Conservation (phyloP, 2,329 filamentous ascomycete genomes). For the Exophiala sp. region DNA sequence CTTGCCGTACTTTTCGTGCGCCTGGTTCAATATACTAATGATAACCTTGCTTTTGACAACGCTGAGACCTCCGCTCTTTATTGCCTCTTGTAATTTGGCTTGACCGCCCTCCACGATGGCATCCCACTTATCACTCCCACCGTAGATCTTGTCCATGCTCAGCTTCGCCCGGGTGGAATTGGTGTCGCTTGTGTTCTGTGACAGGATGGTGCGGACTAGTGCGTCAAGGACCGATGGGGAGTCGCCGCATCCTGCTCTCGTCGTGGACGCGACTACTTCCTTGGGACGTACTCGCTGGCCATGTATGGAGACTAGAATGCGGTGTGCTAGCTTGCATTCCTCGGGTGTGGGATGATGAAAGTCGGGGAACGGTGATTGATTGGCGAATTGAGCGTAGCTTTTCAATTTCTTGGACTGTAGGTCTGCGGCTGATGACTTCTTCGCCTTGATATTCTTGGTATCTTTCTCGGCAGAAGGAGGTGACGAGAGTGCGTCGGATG, state of each 20-base stretch:
- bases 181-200: conserved; percentile 56
- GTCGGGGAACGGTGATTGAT: conserved; percentile 64
- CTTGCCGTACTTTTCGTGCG: conserved; percentile 26
- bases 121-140: conserved; percentile 50
- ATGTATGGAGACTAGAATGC: conserved; percentile 63
- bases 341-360: conserved; percentile 62
- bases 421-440: conserved; percentile 24
- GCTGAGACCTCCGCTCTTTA: conserved; percentile 60
- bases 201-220: conserved; percentile 59
- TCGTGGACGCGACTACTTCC: conserved; percentile 65
- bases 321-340: conserved; percentile 67
- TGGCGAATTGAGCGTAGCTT: conserved; percentile 43
- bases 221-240: conserved; percentile 64
- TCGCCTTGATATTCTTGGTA: conserved; percentile 13
- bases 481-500: neutral
- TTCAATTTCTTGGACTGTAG: conserved; percentile 28
- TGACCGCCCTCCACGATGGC: conserved; percentile 43
- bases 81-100: conserved; percentile 44
- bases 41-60: conserved; percentile 53
- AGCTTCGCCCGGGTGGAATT: conserved; percentile 68
- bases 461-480: neutral
- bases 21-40: conserved; percentile 27
- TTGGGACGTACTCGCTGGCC: conserved; percentile 62
- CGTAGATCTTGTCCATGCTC: conserved; percentile 68
- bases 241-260: conserved; percentile 67